Percentiles rank a stretch among this genome's conserved stretches.
Conservation (phyloP, 1,139 yeast species). For the Pichia sp. region DNA sequence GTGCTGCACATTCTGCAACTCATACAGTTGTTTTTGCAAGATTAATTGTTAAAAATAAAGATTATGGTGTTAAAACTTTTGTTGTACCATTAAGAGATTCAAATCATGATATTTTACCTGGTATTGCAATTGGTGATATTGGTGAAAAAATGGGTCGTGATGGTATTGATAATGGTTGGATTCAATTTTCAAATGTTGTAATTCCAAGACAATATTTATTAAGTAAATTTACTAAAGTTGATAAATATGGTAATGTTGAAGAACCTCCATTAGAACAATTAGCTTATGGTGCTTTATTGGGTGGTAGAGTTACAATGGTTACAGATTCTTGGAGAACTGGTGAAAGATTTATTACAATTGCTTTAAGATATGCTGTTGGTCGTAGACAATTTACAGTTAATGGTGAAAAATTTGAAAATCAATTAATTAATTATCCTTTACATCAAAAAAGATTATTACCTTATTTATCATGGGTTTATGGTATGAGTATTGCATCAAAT, state of each 20-base stretch:
- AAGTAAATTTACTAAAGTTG: slow-evolving; percentile 71
- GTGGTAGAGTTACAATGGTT: slow-evolving; percentile 89
- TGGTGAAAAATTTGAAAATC: slow-evolving; percentile 42
- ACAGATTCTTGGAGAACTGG: slow-evolving; percentile 75
- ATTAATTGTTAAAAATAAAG: slow-evolving; percentile 71
- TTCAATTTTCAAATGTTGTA: slow-evolving; percentile 74
- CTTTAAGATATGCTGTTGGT: slow-evolving; percentile 81
- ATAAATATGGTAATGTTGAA: slow-evolving; percentile 59
- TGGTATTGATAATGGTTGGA: slow-evolving; percentile 92
- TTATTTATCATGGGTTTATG: slow-evolving; percentile 70
- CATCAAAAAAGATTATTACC: slow-evolving; percentile 86
- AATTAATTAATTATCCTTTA: slow-evolving; percentile 73
- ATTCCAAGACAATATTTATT: slow-evolving; percentile 82
- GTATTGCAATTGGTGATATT: slow-evolving; percentile 81
- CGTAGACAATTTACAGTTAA: slow-evolving; percentile 74
- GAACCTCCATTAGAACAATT: slow-evolving; percentile 81
- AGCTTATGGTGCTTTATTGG: slow-evolving; percentile 78
- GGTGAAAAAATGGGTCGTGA: slow-evolving; percentile 93
- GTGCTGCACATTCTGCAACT: slow-evolving; percentile 91
- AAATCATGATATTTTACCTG: slow-evolving; percentile 65
- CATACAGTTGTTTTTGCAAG: slow-evolving; percentile 80
- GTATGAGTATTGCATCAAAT: slow-evolving; percentile 68
- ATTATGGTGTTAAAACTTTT: slow-evolving; percentile 85
- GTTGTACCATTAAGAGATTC: slow-evolving; percentile 82
- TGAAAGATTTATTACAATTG: slow-evolving; percentile 75